phyloP scores from a whole-genome alignment of 106 monocot species.

The Apostasia shenzhenica region DNA sequence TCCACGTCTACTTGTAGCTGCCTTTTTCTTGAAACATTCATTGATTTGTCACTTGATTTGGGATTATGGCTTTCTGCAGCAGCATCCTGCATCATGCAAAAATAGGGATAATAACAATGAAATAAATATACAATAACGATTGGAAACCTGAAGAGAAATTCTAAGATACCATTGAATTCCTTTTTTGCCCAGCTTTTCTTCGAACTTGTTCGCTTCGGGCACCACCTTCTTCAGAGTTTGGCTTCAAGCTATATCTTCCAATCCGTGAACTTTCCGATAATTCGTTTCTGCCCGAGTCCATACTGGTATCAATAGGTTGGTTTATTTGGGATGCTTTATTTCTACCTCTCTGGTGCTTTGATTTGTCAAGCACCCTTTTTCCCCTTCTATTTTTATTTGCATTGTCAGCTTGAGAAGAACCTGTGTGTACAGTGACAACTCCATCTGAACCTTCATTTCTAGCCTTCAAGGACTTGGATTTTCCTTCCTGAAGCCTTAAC shows the following conservation, averaged over 20 bases:
- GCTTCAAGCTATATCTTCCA: neutral
- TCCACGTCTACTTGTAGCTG: slow-evolving; percentile 15
- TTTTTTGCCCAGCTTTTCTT: neutral
- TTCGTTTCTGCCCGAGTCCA: slow-evolving; percentile 1
- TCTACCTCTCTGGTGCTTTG: slow-evolving; percentile 15
- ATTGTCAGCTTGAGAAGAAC: slow-evolving; percentile 4
- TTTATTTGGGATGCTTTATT: slow-evolving; percentile 11
- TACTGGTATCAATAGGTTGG: slow-evolving; percentile 10
- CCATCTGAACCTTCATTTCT: slow-evolving; percentile 22
- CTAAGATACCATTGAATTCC: neutral
- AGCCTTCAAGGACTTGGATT: slow-evolving; percentile 25
- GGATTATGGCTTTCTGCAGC: neutral
- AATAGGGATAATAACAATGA: neutral
- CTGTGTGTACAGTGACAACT: neutral
- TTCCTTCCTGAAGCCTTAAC: slow-evolving; percentile 42
- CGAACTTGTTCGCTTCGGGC: neutral
- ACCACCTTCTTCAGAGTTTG: neutral
- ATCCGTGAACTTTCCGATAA: too few species aligned
- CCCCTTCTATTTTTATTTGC: neutral
- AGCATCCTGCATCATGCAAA: slow-evolving; percentile 8
- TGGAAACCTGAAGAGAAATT: neutral
- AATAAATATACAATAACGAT: neutral
- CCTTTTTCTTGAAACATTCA: slow-evolving; percentile 29
- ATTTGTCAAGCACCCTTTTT: slow-evolving; percentile 12
- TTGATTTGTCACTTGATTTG: slow-evolving; percentile 5